These are phyloP conservation scores for Huntiella abstrusa DNA, from an alignment of 2,329 filamentous ascomycete genomes.

Conservation along the genomic window DNA sequence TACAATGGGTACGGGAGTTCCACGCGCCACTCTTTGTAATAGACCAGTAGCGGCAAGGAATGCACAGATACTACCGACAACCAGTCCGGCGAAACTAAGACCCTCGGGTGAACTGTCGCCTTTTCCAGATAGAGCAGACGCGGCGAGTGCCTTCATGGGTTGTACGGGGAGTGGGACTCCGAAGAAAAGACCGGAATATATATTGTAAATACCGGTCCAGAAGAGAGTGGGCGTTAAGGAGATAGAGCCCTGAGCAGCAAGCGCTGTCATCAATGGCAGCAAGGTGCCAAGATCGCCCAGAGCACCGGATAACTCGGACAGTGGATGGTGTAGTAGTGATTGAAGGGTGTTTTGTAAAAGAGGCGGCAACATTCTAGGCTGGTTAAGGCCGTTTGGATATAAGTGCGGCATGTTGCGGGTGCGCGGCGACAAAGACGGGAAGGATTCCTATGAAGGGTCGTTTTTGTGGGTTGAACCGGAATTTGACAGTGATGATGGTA, in stretches of 20 bases:
- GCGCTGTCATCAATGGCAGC: slow-evolving; percentile 71
- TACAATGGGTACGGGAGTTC: slow-evolving; percentile 70
- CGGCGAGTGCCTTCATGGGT: slow-evolving; percentile 80
- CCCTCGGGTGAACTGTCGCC: slow-evolving; percentile 23
- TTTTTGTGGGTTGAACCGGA: neutral
- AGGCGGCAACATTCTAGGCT: slow-evolving; percentile 16
- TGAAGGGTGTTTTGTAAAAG: slow-evolving; percentile 26
- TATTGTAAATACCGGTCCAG: slow-evolving; percentile 75
- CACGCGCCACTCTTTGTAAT: slow-evolving; percentile 51
- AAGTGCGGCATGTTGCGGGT: neutral
- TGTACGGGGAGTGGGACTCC: slow-evolving; percentile 84
- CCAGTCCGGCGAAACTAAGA: slow-evolving; percentile 59
- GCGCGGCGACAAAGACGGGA: slow-evolving; percentile 4
- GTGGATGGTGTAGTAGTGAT: slow-evolving; percentile 27
- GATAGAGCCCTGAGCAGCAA: slow-evolving; percentile 61
- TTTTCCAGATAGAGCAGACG: slow-evolving; percentile 60
- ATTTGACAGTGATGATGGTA: neutral
- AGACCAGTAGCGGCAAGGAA: slow-evolving; percentile 63
- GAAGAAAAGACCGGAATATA: slow-evolving; percentile 63
- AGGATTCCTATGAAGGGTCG: neutral
- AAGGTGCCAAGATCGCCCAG: slow-evolving; percentile 78
- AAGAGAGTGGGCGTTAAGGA: slow-evolving; percentile 69
- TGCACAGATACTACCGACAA: slow-evolving; percentile 55
- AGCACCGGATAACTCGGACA: slow-evolving; percentile 69
- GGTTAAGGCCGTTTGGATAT: slow-evolving; percentile 8